phyloP scores from a whole-genome alignment of 2,329 filamentous ascomycete genomes.

The Venturia aucupariae region DNA sequence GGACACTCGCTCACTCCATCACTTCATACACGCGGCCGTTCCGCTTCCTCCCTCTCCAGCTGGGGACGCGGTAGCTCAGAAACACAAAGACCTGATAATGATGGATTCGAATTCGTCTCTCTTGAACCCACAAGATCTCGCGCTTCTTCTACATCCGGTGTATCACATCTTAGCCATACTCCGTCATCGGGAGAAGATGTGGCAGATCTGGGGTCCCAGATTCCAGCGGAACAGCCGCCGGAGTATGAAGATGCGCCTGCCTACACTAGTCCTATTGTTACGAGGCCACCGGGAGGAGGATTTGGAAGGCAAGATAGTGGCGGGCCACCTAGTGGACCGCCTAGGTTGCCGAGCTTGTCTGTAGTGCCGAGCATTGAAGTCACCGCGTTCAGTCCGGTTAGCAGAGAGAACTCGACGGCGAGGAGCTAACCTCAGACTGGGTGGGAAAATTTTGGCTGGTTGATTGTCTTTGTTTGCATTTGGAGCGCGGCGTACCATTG shows the following conservation, averaged over 20 bases:
- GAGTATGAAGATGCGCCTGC: slow-evolving; percentile 38
- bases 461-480: not conserved
- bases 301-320: not conserved
- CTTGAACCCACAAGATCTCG: slow-evolving; percentile 25
- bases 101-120: slow-evolving; percentile 36
- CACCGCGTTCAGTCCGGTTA: slow-evolving; percentile 1
- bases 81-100: slow-evolving; percentile 17
- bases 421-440: not conserved
- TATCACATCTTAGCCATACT: slow-evolving; percentile 12
- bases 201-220: slow-evolving; percentile 18
- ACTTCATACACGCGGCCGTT: slow-evolving; percentile 33
- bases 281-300: slow-evolving; percentile 12
- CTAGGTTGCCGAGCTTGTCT: slow-evolving; percentile 9
- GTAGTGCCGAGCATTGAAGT: slow-evolving; percentile 12
- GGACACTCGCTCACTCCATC: slow-evolving; percentile 21
- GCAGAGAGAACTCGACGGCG: not conserved
- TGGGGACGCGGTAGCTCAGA: slow-evolving; percentile 30
- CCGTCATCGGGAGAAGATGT: slow-evolving; percentile 19
- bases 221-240: slow-evolving; percentile 24
- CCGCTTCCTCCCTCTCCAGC: slow-evolving; percentile 32
- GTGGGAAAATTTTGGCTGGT: not conserved
- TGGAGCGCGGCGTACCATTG: not conserved
- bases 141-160: slow-evolving; percentile 16
- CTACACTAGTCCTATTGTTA: slow-evolving; percentile 34
- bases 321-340: not conserved